Evolutionary conservation across 192 early-diverging fungal species (phyloP).

Genomic region (Entomortierella lignicola): DNA sequence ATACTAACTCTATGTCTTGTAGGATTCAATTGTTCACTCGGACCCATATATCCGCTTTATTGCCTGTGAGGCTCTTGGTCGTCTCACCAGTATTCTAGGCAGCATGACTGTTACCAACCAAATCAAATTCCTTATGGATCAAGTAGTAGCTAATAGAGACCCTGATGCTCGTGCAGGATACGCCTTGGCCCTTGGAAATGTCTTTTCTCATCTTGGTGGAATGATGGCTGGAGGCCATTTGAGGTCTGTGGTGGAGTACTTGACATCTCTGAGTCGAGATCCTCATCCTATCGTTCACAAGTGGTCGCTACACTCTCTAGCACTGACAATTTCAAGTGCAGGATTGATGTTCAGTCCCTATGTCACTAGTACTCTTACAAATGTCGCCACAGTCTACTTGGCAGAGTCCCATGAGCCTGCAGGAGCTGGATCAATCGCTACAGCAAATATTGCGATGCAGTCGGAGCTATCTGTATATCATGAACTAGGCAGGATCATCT

Average conservation of each 20-base stretch:
- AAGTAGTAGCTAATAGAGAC: constrained; percentile 91
- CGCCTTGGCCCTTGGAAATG: constrained; percentile 88
- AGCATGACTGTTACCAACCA: constrained; percentile 75
- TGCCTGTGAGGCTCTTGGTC: constrained; percentile 86
- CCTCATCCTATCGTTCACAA: constrained; percentile 93
- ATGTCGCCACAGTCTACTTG: constrained; percentile 90
- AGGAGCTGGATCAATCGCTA: constrained; percentile 71
- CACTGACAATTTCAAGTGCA: constrained; percentile 86
- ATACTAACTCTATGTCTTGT: no score
- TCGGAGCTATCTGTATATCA: constrained; percentile 70
- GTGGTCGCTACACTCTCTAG: constrained; percentile 91
- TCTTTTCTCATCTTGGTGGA: constrained; percentile 90
- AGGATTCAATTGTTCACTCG: constrained; percentile 77
- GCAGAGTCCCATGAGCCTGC: constrained; percentile 87
- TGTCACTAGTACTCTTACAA: constrained; percentile 86
- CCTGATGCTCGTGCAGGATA: constrained; percentile 95
- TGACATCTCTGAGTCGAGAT: constrained; percentile 92
- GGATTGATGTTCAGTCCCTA: constrained; percentile 93
- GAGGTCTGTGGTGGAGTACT: constrained; percentile 87
- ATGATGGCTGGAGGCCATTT: constrained; percentile 87
- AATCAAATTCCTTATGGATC: constrained; percentile 82
- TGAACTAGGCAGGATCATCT: constrained; percentile 89
- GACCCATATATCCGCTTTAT: constrained; percentile 78
- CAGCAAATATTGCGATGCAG: constrained; percentile 68
- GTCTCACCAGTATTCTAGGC: constrained; percentile 76